Base-by-base conservation (phyloP, 805 yeast species). In the Saccharomyces paradoxus region DNA sequence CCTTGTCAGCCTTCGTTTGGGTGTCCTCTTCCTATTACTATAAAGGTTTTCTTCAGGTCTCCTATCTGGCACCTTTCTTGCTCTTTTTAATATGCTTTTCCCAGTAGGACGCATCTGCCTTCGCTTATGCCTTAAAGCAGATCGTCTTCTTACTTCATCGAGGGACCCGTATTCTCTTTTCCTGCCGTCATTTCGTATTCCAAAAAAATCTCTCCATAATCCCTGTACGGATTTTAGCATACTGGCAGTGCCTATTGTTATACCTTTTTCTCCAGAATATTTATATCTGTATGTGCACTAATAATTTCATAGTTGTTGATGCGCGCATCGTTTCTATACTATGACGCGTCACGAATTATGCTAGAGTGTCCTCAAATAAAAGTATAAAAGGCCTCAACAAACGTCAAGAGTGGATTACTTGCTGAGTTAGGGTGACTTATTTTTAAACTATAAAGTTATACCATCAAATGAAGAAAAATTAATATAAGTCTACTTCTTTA, bases 81-180 rank as follows among this genome's bases (percentile, higher is more conserved):
- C 12, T 37, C 44, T 37, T 10, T 17, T 37, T n/a, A 17, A 17
- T 8, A 17, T 5, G 22, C 44, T 37, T 37, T 37, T 37, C 12
- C 44, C 44, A 24, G 44, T 37, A 21, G 22, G 6, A 17, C 44
- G 44, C 12, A 17, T 17, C 9, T 17, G 44, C 44, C 17, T 37
- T 37, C 44, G 22, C 13, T 8, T 17, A 12, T 8, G 17, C 12
- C 22, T 37, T 17, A 37, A 37, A 6, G 44, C 24, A 17, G 44
- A 37, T 51, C 53, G 10, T 17, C 37, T 17, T 51, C 48, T 51
- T 24, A 51, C 31, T n/a, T 51, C 53, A 29, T 51, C 31, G 10
- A 51, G 48, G 13, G 46, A 41, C 30, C 53, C 53, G 14, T 51
- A 51, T 22, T 46, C 53, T 30, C 21, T 29, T 30, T 51, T 51